A percentile compares a stretch with the other conserved stretches of the same genome.
phyloP scores from a whole-genome alignment of 2,329 filamentous ascomycete species.

The Aschersonia sp. region DNA sequence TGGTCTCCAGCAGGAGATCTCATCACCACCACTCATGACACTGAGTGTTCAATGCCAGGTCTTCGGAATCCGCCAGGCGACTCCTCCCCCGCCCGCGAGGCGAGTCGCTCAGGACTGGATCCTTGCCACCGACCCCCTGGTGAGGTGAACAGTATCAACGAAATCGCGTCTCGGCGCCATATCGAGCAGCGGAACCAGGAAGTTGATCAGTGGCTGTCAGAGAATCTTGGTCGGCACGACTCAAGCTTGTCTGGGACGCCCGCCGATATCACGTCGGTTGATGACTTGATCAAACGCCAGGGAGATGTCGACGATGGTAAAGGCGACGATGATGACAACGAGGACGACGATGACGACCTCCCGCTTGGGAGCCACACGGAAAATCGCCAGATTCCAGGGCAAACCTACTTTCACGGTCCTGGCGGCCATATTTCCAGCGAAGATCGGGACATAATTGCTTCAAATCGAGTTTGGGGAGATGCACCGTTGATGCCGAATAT shows the following conservation, averaged over 20 bases:
- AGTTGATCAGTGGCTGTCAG: slow-evolving; percentile 36
- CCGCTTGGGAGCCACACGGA: slow-evolving; percentile 30
- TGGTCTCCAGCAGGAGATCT: slow-evolving; percentile 25
- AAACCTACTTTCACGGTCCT: slow-evolving; percentile 31
- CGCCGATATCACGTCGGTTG: no score
- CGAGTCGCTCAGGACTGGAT: slow-evolving; percentile 31
- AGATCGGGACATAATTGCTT: slow-evolving; percentile 35
- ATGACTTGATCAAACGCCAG: no score
- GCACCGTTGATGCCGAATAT: slow-evolving; percentile 33
- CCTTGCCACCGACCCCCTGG: slow-evolving; percentile 27
- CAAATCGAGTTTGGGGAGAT: slow-evolving; percentile 33
- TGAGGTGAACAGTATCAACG: slow-evolving; percentile 34
- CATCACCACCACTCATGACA: slow-evolving; percentile 12
- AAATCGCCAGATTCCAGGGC: slow-evolving; percentile 33
- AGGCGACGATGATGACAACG: slow-evolving; percentile 4
- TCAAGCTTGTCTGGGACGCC: neutral
- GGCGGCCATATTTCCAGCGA: slow-evolving; percentile 27
- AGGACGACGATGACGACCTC: slow-evolving; percentile 24
- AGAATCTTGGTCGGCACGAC: slow-evolving; percentile 15
- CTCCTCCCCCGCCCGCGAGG: slow-evolving; percentile 21
- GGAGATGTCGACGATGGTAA: no score
- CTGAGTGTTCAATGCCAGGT: neutral
- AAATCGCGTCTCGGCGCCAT: slow-evolving; percentile 26
- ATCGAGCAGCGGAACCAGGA: slow-evolving; percentile 31
- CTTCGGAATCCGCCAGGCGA: slow-evolving; percentile 9